These are phyloP conservation scores for Castanopsis chinensis DNA, from an alignment of 306 rosid species.

Conservation along the genomic window DNA sequence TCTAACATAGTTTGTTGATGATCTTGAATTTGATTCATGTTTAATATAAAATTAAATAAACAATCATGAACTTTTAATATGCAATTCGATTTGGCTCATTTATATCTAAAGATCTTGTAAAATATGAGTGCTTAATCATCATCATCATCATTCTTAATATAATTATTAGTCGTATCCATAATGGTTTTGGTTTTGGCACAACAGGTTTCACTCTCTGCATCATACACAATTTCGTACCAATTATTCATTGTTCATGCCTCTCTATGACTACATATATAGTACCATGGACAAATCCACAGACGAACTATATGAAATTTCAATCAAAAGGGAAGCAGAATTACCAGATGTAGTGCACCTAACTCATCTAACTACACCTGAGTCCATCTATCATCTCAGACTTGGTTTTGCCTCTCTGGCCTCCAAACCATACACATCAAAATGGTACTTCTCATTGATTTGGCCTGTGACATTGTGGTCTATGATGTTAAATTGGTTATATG, in stretches of 20 bases:
- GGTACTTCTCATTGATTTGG: slow-evolving; percentile 35
- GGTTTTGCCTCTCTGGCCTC: slow-evolving; percentile 40
- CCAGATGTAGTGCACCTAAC: slow-evolving; percentile 43
- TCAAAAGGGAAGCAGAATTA: slow-evolving; percentile 18
- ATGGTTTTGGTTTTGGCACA: neutral
- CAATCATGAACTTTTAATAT: too few species aligned
- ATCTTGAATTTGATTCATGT: too few species aligned
- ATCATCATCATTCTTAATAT: too few species aligned
- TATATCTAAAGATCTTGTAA: too few species aligned
- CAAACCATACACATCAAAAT: slow-evolving; percentile 22
- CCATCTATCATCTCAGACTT: slow-evolving; percentile 33
- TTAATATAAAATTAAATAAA: too few species aligned
- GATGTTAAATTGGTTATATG: slow-evolving; percentile 20
- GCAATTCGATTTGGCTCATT: too few species aligned
- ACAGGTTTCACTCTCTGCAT: slow-evolving; percentile 42
- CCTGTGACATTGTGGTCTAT: slow-evolving; percentile 38
- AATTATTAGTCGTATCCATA: too few species aligned
- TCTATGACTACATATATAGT: slow-evolving; percentile 34
- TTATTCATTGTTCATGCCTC: slow-evolving; percentile 38
- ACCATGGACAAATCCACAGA: slow-evolving; percentile 33
- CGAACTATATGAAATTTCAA: slow-evolving; percentile 11
- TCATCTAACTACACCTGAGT: slow-evolving; percentile 34
- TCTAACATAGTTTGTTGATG: too few species aligned
- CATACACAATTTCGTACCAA: slow-evolving; percentile 48
- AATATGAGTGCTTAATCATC: too few species aligned